Base-by-base conservation (phyloP, 345 rosid genomes). In the Isatis tinctoria region DNA sequence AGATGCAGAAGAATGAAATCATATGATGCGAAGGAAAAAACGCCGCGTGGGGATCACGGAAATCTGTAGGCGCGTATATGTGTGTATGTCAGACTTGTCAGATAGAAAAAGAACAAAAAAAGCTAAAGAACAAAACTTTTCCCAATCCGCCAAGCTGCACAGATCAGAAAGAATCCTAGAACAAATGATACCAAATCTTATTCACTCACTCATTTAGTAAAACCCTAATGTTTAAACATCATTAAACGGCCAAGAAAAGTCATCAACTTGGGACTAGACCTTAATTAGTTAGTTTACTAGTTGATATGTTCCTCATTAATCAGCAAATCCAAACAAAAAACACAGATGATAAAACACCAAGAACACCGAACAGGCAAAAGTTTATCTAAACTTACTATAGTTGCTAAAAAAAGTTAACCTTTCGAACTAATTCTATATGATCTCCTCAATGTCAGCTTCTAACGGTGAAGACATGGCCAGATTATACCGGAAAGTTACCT, bases 101-200 rank as follows among this genome's bases (percentile, higher is more conserved):
- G 74, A 52, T 20, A 61, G 58, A 10, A 58, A 77, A 65, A 65
- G 67, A 40, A 64, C 52, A 24, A 49, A 58, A 76, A 76, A 70
- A 69, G 79, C 75, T 27, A 76, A 63, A 76, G 70, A 62, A 77
- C 62, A 65, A 77, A 49, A 72, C 64, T 41, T 72, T 63, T 49
- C 76, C 54, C 65, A 58, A 72, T 65, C 36, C 41, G 57, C 61
- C 76, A 77, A 58, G n/a, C 76, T 37, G 16, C 39, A 24, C 6
- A 65, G 39, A 65, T 65, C 60, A 72, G 59, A 37, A 41, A 72
- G 81, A 66, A 78, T 72, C 77, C 81, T 72, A 72, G 12, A 59
- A 9, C 26, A 51, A 8, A 65, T 65, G 3, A 71, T 65, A 49
- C 56, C 56, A 57, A 37, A 65, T 39, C 67, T 64, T 69, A n/a